Base-by-base conservation (phyloP, 208 protist species). In the Acanthamoeba castellanii region DNA sequence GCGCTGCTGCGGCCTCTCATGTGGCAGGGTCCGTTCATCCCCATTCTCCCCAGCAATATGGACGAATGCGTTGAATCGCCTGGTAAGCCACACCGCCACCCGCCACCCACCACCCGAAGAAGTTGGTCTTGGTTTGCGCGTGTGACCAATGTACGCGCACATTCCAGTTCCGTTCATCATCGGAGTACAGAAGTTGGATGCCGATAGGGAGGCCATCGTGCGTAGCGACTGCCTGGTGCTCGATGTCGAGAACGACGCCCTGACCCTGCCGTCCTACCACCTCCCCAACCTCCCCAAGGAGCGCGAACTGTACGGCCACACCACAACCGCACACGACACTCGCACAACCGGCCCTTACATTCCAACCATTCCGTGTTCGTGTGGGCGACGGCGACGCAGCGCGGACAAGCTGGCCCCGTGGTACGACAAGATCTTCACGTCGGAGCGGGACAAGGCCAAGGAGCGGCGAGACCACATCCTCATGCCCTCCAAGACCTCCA, bases 21-120 rank as follows among this genome's bases (percentile, higher is more conserved):
- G 90, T 94, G 90, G 90, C 90, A 94, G 66, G 90, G 90, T 13
- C 90, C 90, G 0, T 94, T 94, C 68, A 94, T 94, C 34, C 90
- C 90, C 25, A 81, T 94, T 14, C 57, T 94, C 13, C 90, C 90
- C 3, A 13, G 25, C 32, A 68, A 61, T n/a, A 70, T 94, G 74
- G 66, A 42, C n/a, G 90, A 94, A 47, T 94, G 90, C 34, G 50
- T 94, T 8, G 52, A 94, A 30, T 81, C 90, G 1, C 90, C 90
- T 0, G 74, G 90, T 94, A 92, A 3, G 25, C 27, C 6, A 22
- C 3, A 3, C 20, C 32, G 20, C 7, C 52, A 52, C 30, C 11
- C 34, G 2, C 27, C 6, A 27, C 3, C 34, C 76, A 30, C 42
- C 22, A 30, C 45, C 27, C n/a, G 9, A 3, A 25, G 20, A 72